Base-by-base conservation (phyloP, 805 yeast genomes). In the Yueomyces sp. region DNA sequence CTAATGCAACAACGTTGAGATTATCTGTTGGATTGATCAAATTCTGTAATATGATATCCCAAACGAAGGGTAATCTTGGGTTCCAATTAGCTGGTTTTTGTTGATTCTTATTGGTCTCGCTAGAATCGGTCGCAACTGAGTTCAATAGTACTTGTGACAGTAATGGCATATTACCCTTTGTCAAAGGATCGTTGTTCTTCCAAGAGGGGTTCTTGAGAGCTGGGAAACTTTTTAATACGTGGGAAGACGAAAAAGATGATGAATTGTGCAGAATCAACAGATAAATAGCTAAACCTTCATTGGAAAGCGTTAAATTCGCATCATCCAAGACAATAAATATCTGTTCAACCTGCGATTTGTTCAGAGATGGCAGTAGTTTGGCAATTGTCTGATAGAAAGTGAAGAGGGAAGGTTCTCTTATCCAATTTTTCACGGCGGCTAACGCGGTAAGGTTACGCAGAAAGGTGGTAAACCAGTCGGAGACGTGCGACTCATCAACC, bases 231-330 rank as follows among this genome's bases (percentile, higher is more conserved):
- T 49, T 43, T 37, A 58, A 47, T 5, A 40, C 27, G 28, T 62
- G 29, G 8, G 44, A 30, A 9, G 43, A 42, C 26, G 42, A 32
- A 2, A 40, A 42, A 3, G 33, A 38, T 7, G 44, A 39, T 26
- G 41, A 36, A 26, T 45, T 42, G 28, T 37, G 31, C 19, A 46
- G 37, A 7, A n/a, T 5, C n/a, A 19, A 34, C 5, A 34, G 5
- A 55, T 77, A 82, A 3, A 87, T 60, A 0, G 95, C 81, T 12
- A 86, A 64, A 0, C 95, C 96, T 55, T 88, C 96, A 11, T 82
- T 72, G 0, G 95, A 74, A 43, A 79, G 60, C 3, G 79, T 69
- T 44, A 86, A 66, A 3, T 78, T 76, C 31, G 62, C 60, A 32
- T 73, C 70, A 50, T 78, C 73, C 4, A 81, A 54, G 39, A 64